These are phyloP conservation scores for Jacaranda mimosifolia DNA, from an alignment of 257 asterid species.

Conservation along the genomic window DNA sequence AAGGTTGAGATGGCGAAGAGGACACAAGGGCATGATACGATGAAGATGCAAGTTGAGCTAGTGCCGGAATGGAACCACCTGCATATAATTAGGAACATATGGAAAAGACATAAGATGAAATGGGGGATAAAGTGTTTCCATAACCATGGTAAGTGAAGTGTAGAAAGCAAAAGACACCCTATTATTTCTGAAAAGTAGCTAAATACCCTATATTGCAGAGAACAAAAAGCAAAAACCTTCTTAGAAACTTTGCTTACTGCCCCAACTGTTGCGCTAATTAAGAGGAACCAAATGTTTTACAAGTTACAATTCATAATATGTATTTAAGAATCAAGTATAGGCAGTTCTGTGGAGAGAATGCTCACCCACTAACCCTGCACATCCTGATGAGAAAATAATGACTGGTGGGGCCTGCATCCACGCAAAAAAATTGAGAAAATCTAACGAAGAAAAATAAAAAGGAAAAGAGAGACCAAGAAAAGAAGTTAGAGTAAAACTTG, in stretches of 20 bases:
- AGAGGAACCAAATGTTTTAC: constrained; percentile 12
- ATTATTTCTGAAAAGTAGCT: neutral
- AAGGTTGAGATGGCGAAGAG: constrained; percentile 61
- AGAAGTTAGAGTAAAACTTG: constrained; percentile 1
- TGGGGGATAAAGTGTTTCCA: neutral
- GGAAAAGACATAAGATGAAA: constrained; percentile 20
- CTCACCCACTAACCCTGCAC: constrained; percentile 93
- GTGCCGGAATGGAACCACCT: constrained; percentile 97
- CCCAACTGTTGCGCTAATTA: neutral
- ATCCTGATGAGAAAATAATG: constrained; percentile 85
- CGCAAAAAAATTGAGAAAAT: constrained; percentile 22
- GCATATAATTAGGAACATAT: constrained; percentile 38
- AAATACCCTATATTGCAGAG: neutral
- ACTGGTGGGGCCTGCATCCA: constrained; percentile 87
- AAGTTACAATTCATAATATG: constrained; percentile 1
- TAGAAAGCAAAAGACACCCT: constrained; percentile 17
- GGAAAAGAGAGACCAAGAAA: constrained; percentile 6
- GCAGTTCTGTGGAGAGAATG: constrained; percentile 26
- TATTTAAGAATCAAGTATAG: constrained; percentile 9
- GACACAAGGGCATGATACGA: constrained; percentile 75
- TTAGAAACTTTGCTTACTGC: neutral
- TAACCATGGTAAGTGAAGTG: constrained; percentile 20
- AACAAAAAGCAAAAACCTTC: constrained; percentile 5
- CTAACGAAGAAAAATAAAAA: constrained; percentile 19
- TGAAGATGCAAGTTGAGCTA: constrained; percentile 87